Conservation (phyloP, 768 basidiomycete species). For the Termitomyces sp. region DNA sequence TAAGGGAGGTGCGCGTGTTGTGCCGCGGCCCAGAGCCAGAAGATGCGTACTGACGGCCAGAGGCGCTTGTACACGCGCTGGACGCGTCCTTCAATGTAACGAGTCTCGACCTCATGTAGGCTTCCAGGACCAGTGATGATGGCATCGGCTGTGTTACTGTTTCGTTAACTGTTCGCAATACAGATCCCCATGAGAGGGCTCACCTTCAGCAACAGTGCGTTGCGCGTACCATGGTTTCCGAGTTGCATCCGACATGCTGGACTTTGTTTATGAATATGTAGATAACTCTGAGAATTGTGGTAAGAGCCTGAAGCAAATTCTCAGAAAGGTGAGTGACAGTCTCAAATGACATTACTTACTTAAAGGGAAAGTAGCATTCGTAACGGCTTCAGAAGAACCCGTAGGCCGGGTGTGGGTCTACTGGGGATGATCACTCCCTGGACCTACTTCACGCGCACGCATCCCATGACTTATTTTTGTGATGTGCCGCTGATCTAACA, state of each 20-base stretch:
- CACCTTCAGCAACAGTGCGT: conserved; percentile 11
- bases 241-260: too few species aligned
- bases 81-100: conserved; percentile 39
- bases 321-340: too few species aligned
- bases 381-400: background rate
- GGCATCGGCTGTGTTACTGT: conserved; percentile 23
- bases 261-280: too few species aligned
- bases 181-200: background rate
- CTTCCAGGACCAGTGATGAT: conserved; percentile 37
- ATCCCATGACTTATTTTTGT: background rate
- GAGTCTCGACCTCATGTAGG: conserved; percentile 38
- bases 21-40: conserved; percentile 39
- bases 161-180: background rate
- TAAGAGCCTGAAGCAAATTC: too few species aligned
- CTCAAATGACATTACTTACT: too few species aligned
- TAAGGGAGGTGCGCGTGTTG: conserved; percentile 38
- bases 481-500: background rate
- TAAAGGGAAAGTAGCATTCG: background rate
- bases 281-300: too few species aligned
- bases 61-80: conserved; percentile 51
- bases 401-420: background rate
- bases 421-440: background rate
- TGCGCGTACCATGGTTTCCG: conserved; percentile 11
- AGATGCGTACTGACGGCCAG: conserved; percentile 43
- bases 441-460: background rate